Conservation (phyloP, 257 asterid species). For the Solanum clarkiae region DNA sequence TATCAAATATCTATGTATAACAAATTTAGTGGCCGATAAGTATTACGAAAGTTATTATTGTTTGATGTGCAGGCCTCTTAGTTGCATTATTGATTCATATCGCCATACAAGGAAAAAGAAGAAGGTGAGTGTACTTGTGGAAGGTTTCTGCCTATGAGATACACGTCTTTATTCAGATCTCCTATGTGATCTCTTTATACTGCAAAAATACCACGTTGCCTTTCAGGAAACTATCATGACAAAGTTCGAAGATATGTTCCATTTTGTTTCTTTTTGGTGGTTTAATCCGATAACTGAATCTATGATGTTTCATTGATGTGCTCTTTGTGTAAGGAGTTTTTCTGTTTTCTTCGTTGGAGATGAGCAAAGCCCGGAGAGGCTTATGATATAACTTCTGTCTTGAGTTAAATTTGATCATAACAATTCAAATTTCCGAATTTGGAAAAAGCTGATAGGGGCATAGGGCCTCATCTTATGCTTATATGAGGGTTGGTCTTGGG, state of each 20-base stretch:
- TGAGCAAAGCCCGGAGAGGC: not conserved
- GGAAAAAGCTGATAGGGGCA: too few relatives aligned
- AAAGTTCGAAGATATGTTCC: not conserved
- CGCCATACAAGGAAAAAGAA: not conserved
- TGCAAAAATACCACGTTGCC: not conserved
- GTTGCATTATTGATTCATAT: not conserved
- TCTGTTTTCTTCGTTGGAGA: not conserved
- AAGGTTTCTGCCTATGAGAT: not conserved
- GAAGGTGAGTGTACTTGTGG: not conserved
- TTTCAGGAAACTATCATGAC: not conserved
- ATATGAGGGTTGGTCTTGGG: not conserved
- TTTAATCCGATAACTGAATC: not conserved
- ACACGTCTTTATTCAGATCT: not conserved
- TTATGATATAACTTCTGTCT: not conserved
- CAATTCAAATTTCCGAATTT: too few relatives aligned
- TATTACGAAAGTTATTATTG: not conserved
- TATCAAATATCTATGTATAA: not conserved
- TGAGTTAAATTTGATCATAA: not conserved
- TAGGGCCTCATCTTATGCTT: not conserved
- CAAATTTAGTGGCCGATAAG: not conserved
- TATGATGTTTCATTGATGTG: not conserved
- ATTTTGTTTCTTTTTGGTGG: not conserved
- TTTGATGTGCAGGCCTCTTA: not conserved
- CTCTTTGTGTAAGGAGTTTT: not conserved
- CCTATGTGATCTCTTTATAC: not conserved